Evolutionary conservation across 768 basidiomycete genomes (phyloP), one percentile per base, ranked within the genome.

Genomic region (Auricularia heimuer): DNA sequence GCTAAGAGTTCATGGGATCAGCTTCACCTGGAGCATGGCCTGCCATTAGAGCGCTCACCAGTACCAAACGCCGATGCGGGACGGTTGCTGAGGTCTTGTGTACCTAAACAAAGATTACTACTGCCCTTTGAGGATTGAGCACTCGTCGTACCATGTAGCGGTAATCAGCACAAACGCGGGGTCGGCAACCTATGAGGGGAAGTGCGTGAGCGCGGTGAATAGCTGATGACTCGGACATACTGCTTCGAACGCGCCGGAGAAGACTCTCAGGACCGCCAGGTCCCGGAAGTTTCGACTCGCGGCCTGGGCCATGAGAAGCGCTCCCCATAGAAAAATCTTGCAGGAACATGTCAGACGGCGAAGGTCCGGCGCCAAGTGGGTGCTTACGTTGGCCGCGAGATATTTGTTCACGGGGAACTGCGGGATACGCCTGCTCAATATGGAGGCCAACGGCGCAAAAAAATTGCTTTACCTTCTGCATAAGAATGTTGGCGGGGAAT

Each of bases 261-360:
- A 66, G 2, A 78, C 68, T n/a, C 79, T 72, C 16, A 80, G 67
- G 8, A 75, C 74, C 1, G 75, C 73, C 2, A 80, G 68, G 24
- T 75, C 70, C 0, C 70, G 74, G 65, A 79, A 80, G 33, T 74
- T 76, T 11, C 75, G 68, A 18, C 75, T 71, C 8, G 70, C 78
- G 2, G 79, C 77, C 70, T 80, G 78, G 8, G 71, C 74, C 76
- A 79, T 78, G 61, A 79, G 70, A 24, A 78, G 69, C 1, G 70
- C 71, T 21, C 78, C 78, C 78, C 78, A 79, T 64, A 68, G 70
- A 67, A 70, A 63, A 21, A 58, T 47, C 24, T 51, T 18, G 10
- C 11, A 18, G 14, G 21, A 4, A 21, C 47, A 10, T 6, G 47
- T n/a, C 21, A 62, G 33, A n/a, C 14, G 14, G 21, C 34, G n/a